Evolutionary conservation across 192 early-diverging fungal species (phyloP).

Genomic region (Entomortierella lignicola): DNA sequence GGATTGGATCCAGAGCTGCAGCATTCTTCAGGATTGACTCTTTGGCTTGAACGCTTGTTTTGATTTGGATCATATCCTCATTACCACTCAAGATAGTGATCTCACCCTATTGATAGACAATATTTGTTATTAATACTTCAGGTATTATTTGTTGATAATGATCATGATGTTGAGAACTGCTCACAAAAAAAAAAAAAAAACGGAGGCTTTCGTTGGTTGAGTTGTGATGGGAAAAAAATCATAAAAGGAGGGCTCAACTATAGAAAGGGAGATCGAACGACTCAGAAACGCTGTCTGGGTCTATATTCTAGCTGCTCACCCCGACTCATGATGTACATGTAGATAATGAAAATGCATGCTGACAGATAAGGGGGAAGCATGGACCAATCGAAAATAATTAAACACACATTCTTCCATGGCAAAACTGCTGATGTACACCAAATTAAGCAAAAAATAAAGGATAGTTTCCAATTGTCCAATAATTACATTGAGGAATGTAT

Average conservation of each 20-base stretch:
- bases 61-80: conserved; percentile 50
- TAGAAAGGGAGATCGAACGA: background rate
- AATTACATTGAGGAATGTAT: no score
- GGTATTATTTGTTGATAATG: no score
- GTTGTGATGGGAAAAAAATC: conserved; percentile 8
- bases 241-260: conserved; percentile 10
- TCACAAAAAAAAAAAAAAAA: conserved; percentile 1
- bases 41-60: conserved; percentile 47
- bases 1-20: conserved; percentile 42
- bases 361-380: no score
- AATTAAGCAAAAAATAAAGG: no score
- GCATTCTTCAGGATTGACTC: conserved; percentile 53
- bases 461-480: no score
- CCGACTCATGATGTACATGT: no score
- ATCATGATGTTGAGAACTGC: no score
- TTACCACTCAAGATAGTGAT: conserved; percentile 51
- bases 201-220: background rate
- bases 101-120: conserved; percentile 31
- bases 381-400: no score
- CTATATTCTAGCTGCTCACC: background rate
- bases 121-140: conserved; percentile 1
- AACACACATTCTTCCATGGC: no score
- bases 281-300: background rate
- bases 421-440: no score
- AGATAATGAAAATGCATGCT: no score